phyloP scores from a whole-genome alignment of 2,329 filamentous ascomycete genomes.

The Periconia digitata region DNA sequence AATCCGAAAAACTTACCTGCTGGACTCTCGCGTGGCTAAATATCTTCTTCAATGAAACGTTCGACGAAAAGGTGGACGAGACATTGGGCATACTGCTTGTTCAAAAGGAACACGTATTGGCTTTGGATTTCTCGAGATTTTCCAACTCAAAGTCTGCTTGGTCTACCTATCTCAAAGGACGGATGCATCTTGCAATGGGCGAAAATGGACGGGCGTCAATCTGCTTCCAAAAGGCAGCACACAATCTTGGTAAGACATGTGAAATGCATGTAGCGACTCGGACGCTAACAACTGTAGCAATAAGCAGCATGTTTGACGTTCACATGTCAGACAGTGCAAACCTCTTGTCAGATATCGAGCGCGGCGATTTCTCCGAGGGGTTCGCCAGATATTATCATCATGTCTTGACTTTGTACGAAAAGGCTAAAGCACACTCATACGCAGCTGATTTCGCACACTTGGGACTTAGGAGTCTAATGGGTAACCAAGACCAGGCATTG shows the following conservation, averaged over 20 bases:
- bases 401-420: constrained; percentile 79
- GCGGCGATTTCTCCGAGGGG: constrained; percentile 68
- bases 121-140: constrained; percentile 68
- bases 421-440: constrained; percentile 72
- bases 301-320: constrained; percentile 40
- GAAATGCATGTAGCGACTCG: not conserved
- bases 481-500: constrained; percentile 34
- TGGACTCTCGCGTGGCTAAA: constrained; percentile 52
- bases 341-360: constrained; percentile 76
- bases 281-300: constrained; percentile 27
- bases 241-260: constrained; percentile 71
- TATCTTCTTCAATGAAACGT: constrained; percentile 42
- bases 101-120: constrained; percentile 51
- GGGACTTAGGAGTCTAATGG: constrained; percentile 53
- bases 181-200: constrained; percentile 72
- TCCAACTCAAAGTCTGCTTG: constrained; percentile 57
- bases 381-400: constrained; percentile 85
- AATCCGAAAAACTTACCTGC: constrained; percentile 43
- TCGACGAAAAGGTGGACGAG: constrained; percentile 41
- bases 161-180: constrained; percentile 78
- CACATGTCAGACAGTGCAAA: constrained; percentile 46
- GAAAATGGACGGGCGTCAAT: constrained; percentile 73
- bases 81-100: constrained; percentile 49
- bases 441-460: constrained; percentile 82
- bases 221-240: constrained; percentile 80